A percentile compares a stretch with the other conserved stretches of the same genome.
These are phyloP conservation scores for Salvia splendens DNA, from an alignment of 257 asterid species.

Conservation along the genomic window DNA sequence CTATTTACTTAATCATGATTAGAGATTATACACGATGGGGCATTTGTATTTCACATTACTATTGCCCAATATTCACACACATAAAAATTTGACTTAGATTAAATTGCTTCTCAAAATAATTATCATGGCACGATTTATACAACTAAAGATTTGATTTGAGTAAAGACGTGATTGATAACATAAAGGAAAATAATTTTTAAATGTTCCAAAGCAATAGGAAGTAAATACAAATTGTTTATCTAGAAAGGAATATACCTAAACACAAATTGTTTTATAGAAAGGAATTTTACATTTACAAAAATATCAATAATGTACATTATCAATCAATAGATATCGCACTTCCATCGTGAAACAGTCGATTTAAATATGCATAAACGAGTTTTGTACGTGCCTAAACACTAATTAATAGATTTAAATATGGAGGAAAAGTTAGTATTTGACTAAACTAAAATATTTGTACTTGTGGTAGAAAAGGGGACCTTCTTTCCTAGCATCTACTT, in stretches of 20 bases:
- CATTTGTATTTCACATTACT: too few relatives aligned
- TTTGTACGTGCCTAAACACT: slow-evolving; percentile 18
- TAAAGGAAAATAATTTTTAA: too few relatives aligned
- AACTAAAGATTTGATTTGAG: too few relatives aligned
- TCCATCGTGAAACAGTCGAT: too few relatives aligned
- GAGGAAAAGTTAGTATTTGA: slow-evolving; percentile 35
- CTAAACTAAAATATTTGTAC: slow-evolving; percentile 31
- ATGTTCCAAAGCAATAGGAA: neutral
- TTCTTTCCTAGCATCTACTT: slow-evolving; percentile 28
- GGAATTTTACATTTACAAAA: neutral
- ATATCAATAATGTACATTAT: neutral
- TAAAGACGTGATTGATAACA: too few relatives aligned
- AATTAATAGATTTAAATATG: neutral
- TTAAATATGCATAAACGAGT: neutral
- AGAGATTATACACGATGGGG: too few relatives aligned
- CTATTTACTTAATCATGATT: too few relatives aligned
- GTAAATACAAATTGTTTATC: neutral
- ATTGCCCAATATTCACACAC: too few relatives aligned
- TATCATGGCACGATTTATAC: too few relatives aligned
- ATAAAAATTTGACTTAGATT: too few relatives aligned
- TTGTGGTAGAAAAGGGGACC: slow-evolving; percentile 27
- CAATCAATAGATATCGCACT: neutral
- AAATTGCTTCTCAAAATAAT: too few relatives aligned
- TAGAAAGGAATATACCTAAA: neutral
- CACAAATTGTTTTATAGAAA: neutral